phyloP scores from a whole-genome alignment of 768 basidiomycete genomes.

The Pulveroboletus frians region DNA sequence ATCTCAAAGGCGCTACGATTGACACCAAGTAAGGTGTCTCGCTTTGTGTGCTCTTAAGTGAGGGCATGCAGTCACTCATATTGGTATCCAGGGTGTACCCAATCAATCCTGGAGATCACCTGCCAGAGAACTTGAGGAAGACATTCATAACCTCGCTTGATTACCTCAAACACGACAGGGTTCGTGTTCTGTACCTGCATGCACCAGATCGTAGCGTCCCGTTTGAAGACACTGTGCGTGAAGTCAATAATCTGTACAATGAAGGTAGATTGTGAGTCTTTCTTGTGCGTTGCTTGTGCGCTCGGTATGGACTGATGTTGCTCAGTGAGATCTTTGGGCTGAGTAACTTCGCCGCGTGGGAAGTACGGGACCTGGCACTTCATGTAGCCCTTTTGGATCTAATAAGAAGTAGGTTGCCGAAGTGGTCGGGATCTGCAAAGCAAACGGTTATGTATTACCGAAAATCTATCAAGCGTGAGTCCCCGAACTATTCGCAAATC shows the following conservation, averaged over 20 bases:
- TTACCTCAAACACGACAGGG: slow-evolving; percentile 41
- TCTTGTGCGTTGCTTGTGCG: background rate
- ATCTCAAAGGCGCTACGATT: slow-evolving; percentile 37
- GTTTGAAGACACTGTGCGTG: slow-evolving; percentile 51
- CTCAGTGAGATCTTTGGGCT: slow-evolving; percentile 54
- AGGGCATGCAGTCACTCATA: background rate
- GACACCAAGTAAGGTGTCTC: slow-evolving; percentile 41
- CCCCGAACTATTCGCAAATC: background rate
- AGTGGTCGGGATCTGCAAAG: slow-evolving; percentile 51
- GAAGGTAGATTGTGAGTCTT: slow-evolving; percentile 50
- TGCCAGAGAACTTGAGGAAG: slow-evolving; percentile 37
- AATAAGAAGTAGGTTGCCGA: slow-evolving; percentile 44
- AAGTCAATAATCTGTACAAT: slow-evolving; percentile 49
- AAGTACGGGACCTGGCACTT: slow-evolving; percentile 27
- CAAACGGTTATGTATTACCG: slow-evolving; percentile 50
- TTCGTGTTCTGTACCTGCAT: slow-evolving; percentile 53
- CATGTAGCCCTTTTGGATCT: background rate
- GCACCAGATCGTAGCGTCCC: slow-evolving; percentile 55
- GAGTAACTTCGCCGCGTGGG: slow-evolving; percentile 57
- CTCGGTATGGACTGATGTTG: background rate
- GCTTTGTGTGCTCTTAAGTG: background rate
- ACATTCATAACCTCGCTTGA: slow-evolving; percentile 45
- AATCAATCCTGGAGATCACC: slow-evolving; percentile 37
- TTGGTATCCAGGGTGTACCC: slow-evolving; percentile 36
- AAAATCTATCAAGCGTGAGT: slow-evolving; percentile 53